Conservation (phyloP, 2,329 filamentous ascomycete genomes). For the Fusarium incarnatum region DNA sequence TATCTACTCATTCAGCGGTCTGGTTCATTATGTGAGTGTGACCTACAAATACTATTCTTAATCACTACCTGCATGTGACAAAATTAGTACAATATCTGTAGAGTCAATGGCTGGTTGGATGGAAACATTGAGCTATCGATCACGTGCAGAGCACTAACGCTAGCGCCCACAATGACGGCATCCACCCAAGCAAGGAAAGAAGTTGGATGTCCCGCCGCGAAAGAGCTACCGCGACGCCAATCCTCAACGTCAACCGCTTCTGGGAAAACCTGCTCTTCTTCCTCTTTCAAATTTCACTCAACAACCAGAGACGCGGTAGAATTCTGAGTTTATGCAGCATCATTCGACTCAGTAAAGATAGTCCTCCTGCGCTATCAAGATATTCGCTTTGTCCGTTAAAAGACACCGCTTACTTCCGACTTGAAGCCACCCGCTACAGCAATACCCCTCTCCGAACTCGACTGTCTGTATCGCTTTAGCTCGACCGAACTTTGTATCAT, state of each 20-base stretch:
- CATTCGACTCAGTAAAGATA: background rate
- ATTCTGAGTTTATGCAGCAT: background rate
- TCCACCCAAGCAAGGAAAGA: conserved; percentile 43
- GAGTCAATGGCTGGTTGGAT: conserved; percentile 5
- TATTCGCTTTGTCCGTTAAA: background rate
- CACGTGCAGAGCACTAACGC: conserved; percentile 39
- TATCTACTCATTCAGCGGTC: background rate
- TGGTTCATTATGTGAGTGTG: conserved; percentile 19
- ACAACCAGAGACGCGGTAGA: background rate
- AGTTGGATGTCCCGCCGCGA: conserved; percentile 37
- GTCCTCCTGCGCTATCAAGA: background rate
- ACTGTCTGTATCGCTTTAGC: background rate
- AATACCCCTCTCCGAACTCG: background rate
- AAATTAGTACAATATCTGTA: background rate
- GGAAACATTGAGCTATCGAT: conserved; percentile 25
- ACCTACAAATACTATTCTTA: conserved; percentile 2
- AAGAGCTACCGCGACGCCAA: conserved; percentile 33
- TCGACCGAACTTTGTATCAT: background rate
- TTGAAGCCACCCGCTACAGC: conserved; percentile 7
- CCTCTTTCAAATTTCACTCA: conserved; percentile 9
- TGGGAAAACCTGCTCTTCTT: conserved; percentile 23
- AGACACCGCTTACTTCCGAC: conserved; percentile 24
- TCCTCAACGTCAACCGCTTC: conserved; percentile 38
- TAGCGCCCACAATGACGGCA: conserved; percentile 48
- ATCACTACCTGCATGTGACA: conserved; percentile 20